phyloP scores from a whole-genome alignment of 192 early-diverging fungal genomes.

The Diversispora epigaea region DNA sequence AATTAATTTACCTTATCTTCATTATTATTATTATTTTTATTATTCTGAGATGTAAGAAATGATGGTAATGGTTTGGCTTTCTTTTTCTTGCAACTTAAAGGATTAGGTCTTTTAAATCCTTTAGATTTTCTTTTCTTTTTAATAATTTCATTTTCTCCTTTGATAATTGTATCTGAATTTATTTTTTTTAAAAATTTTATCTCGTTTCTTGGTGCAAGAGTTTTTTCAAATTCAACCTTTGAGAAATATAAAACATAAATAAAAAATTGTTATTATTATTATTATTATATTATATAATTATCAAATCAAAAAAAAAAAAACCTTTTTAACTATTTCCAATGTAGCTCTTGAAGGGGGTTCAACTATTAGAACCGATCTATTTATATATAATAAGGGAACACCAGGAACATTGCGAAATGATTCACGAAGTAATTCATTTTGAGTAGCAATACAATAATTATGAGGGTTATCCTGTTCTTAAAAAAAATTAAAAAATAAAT shows the following conservation, averaged over 20 bases:
- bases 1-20: background rate
- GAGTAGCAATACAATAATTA: constrained; percentile 84
- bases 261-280: too few species aligned
- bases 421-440: constrained; percentile 66
- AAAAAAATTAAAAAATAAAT: too few species aligned
- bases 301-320: constrained; percentile 26
- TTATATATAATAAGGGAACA: constrained; percentile 85
- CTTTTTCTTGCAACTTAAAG: constrained; percentile 84
- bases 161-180: constrained; percentile 40
- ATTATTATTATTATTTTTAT: constrained; percentile 35
- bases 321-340: constrained; percentile 46
- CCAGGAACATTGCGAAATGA: constrained; percentile 71
- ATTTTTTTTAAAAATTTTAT: constrained; percentile 55
- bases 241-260: background rate
- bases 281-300: background rate
- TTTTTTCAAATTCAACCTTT: constrained; percentile 42
- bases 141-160: constrained; percentile 42
- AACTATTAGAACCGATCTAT: constrained; percentile 71
- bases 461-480: constrained; percentile 63
- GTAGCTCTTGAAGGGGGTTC: constrained; percentile 70
- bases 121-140: constrained; percentile 57
- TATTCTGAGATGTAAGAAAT: background rate
- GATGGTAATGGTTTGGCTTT: constrained; percentile 33
- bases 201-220: constrained; percentile 46
- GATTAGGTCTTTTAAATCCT: constrained; percentile 82